Conservation (phyloP, 495 filamentous ascomycete species). For the Talaromyces ruber region DNA sequence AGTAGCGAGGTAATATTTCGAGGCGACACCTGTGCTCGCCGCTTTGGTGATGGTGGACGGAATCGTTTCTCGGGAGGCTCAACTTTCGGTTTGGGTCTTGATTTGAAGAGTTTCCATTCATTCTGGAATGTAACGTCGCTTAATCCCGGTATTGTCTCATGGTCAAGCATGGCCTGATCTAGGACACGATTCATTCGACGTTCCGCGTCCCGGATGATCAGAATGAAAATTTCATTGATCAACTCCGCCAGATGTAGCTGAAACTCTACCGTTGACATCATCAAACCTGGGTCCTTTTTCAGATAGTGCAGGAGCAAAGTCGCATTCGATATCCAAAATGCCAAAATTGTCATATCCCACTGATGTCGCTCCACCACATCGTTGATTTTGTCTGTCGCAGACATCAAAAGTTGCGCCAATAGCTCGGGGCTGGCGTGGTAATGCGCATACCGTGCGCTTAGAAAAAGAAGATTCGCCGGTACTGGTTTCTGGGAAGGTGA, state of each 20-base stretch:
- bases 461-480: constrained; percentile 91
- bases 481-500: constrained; percentile 96
- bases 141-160: constrained; percentile 96
- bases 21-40: constrained; percentile 81
- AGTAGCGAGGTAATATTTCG: constrained; percentile 95
- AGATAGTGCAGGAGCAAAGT: constrained; percentile 92
- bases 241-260: constrained; percentile 90
- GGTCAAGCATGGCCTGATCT: constrained; percentile 88
- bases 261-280: constrained; percentile 77
- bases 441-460: constrained; percentile 91
- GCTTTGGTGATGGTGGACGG: constrained; percentile 90
- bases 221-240: constrained; percentile 96
- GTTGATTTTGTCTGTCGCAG: constrained; percentile 94
- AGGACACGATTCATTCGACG: constrained; percentile 92
- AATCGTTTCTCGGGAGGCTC: constrained; percentile 86
- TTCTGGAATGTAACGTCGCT: constrained; percentile 95
- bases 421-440: constrained; percentile 90
- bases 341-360: constrained; percentile 99
- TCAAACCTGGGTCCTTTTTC: constrained; percentile 82
- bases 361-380: constrained; percentile 88
- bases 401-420: constrained; percentile 66
- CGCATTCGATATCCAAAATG: constrained; percentile 98
- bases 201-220: constrained; percentile 98
- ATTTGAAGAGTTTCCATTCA: constrained; percentile 94
- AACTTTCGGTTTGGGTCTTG: constrained; percentile 75